Conservation (phyloP, 495 filamentous ascomycete genomes). For the Penicillium macrosclerotiorum region DNA sequence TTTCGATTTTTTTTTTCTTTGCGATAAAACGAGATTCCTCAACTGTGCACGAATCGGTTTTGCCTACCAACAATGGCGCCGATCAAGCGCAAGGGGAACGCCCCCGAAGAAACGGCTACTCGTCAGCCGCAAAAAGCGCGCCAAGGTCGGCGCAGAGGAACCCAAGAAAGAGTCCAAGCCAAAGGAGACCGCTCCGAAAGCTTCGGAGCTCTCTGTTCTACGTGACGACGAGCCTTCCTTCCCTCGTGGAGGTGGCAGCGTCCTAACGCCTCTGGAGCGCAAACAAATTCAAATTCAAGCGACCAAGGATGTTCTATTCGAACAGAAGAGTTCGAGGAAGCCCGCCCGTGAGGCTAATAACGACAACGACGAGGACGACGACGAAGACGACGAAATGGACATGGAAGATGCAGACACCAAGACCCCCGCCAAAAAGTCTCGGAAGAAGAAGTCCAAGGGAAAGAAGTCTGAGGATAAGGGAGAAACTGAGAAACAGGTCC, state of each 20-base stretch:
- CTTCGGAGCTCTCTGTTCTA: conserved; percentile 48
- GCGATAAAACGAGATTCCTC: conserved; percentile 25
- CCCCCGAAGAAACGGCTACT: conserved; percentile 34
- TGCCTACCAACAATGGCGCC: conserved; percentile 45
- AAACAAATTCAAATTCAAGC: conserved; percentile 96
- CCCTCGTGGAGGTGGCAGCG: conserved; percentile 86
- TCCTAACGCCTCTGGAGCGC: conserved; percentile 88
- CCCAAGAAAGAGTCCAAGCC: conserved; percentile 33
- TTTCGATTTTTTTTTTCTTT: conserved; percentile 41
- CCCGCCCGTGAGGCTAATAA: conserved; percentile 40
- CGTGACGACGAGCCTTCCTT: conserved; percentile 85
- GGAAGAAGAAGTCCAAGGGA: conserved; percentile 46
- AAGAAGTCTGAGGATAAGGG: conserved; percentile 49
- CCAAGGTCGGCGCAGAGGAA: conserved; percentile 44
- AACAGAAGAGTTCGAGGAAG: conserved; percentile 64
- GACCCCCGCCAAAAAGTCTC: conserved; percentile 49
- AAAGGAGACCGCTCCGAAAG: conserved; percentile 34
- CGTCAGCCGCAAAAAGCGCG: conserved; percentile 47
- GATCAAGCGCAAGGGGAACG: conserved; percentile 51
- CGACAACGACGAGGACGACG: conserved; percentile 44
- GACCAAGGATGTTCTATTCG: conserved; percentile 88
- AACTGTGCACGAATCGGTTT: conserved; percentile 31
- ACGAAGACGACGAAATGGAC: conserved; percentile 37
- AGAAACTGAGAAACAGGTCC: conserved; percentile 54
- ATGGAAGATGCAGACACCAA: conserved; percentile 46